A percentile compares a stretch with the other conserved stretches of the same genome.
phyloP scores from a whole-genome alignment of 495 filamentous ascomycete genomes.

The Neurospora cerealis region DNA sequence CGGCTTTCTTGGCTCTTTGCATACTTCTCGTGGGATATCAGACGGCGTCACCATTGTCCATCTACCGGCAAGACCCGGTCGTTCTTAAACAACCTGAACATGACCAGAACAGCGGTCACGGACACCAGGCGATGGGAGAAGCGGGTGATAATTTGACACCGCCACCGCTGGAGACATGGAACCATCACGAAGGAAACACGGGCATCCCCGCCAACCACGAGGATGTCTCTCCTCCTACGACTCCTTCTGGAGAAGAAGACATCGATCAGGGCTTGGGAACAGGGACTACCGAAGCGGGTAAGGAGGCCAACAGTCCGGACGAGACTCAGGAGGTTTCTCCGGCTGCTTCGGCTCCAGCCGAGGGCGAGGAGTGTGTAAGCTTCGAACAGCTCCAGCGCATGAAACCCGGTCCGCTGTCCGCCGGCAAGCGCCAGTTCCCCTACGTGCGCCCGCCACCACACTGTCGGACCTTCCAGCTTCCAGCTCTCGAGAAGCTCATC shows the following conservation, averaged over 20 bases:
- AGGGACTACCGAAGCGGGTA: neutral
- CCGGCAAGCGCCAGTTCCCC: conserved; percentile 37
- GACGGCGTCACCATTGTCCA: neutral
- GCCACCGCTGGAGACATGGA: neutral
- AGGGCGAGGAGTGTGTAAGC: conserved; percentile 1
- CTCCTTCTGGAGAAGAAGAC: neutral
- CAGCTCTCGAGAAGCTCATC: conserved; percentile 42
- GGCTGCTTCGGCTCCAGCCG: neutral
- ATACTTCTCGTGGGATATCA: neutral
- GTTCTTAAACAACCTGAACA: neutral
- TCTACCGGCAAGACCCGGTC: neutral
- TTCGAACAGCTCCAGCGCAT: conserved; percentile 13
- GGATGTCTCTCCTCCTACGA: neutral
- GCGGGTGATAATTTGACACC: neutral
- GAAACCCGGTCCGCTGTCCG: conserved; percentile 27
- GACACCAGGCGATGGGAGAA: neutral
- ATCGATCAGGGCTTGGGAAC: neutral
- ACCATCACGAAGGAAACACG: neutral
- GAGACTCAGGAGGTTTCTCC: neutral
- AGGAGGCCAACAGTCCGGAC: neutral
- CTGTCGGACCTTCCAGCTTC: conserved; percentile 50
- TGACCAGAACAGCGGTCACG: neutral
- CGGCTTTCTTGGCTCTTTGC: neutral
- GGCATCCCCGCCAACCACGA: neutral
- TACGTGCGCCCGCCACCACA: conserved; percentile 44